phyloP scores from a whole-genome alignment of 2,329 filamentous ascomycete species.

The Verticillium albo-atrum region DNA sequence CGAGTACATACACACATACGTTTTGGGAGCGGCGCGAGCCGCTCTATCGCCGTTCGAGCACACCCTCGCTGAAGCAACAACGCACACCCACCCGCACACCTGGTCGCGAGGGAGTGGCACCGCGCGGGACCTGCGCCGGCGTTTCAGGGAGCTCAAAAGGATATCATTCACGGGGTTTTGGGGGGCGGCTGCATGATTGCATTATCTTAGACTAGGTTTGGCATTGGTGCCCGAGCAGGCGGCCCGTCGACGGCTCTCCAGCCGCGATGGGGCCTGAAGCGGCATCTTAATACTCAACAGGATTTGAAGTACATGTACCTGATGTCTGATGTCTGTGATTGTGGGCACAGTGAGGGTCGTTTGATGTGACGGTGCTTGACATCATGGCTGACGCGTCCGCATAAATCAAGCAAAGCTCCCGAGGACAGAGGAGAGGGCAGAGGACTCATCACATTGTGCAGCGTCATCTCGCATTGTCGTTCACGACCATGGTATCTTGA shows the following conservation, averaged over 20 bases:
- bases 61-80: not conserved
- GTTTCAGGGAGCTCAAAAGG: not conserved
- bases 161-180: not conserved
- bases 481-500: too few relatives aligned
- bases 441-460: not conserved
- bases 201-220: not conserved
- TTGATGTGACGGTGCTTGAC: not conserved
- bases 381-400: not conserved
- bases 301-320: not conserved
- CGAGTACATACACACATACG: conserved; percentile 1
- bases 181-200: not conserved
- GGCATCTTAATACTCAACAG: not conserved
- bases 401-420: not conserved
- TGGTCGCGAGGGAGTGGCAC: not conserved
- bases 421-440: too few relatives aligned
- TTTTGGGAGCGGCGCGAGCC: not conserved
- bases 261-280: not conserved
- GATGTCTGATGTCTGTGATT: not conserved
- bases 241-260: not conserved
- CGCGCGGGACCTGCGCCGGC: not conserved
- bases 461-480: not conserved
- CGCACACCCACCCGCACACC: not conserved
- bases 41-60: not conserved
- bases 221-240: not conserved
- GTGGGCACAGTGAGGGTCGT: not conserved